Conservation (phyloP, 495 filamentous ascomycete species). For the Penicillium psychrofluorescens region DNA sequence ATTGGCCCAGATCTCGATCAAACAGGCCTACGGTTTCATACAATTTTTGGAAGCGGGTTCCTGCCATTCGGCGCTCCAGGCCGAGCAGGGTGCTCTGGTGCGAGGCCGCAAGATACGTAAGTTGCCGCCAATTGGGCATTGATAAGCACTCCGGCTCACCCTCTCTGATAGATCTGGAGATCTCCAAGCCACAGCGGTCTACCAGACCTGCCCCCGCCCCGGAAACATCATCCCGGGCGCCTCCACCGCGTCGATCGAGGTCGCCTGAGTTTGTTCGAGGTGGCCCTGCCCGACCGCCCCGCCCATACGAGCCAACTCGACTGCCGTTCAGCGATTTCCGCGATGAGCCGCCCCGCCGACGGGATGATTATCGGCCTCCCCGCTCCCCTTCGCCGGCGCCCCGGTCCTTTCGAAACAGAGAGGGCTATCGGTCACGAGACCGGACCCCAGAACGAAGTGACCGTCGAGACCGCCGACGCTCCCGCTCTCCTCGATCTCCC, state of each 20-base stretch:
- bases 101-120: slow-evolving; percentile 87
- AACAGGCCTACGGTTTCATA: slow-evolving; percentile 94
- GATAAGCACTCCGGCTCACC: slow-evolving; percentile 1
- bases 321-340: slow-evolving; percentile 40
- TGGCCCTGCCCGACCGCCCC: slow-evolving; percentile 33
- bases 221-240: slow-evolving; percentile 30
- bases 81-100: slow-evolving; percentile 70
- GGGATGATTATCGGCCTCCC: slow-evolving; percentile 58
- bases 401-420: slow-evolving; percentile 50
- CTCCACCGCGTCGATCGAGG: slow-evolving; percentile 50
- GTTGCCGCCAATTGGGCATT: slow-evolving; percentile 23
- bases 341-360: slow-evolving; percentile 43
- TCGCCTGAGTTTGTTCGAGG: slow-evolving; percentile 63
- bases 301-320: slow-evolving; percentile 28
- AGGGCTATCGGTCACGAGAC: slow-evolving; percentile 62
- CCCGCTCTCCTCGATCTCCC: slow-evolving; percentile 49
- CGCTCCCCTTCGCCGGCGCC: slow-evolving; percentile 51
- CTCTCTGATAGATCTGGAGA: slow-evolving; percentile 67
- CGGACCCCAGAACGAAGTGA: slow-evolving; percentile 52
- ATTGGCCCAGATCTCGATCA: slow-evolving; percentile 91
- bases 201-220: slow-evolving; percentile 44
- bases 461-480: slow-evolving; percentile 54
- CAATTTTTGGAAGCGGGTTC: slow-evolving; percentile 76
- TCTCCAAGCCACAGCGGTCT: slow-evolving; percentile 82
- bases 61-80: slow-evolving; percentile 64